Evolutionary conservation across 164 flowering plant genomes (phyloP), one percentile per base, ranked within the genome.

Genomic region (Chimonanthus salicifolius): DNA sequence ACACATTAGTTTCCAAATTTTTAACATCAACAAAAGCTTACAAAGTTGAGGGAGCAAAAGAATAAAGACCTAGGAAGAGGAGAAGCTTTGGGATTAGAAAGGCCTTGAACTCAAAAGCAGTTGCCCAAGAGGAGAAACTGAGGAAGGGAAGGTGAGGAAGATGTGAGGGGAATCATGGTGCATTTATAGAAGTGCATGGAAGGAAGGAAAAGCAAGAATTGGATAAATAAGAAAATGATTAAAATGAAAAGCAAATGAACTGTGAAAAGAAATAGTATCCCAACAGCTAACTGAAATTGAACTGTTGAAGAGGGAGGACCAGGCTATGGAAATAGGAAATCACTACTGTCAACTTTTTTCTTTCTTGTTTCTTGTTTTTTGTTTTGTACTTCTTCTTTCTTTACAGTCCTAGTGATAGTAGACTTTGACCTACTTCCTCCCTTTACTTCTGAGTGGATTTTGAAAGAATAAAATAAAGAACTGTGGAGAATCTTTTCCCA

Each of bases 221-320:
- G 33, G 47, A 47, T 63, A 72, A 48, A 63, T 47, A 20, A 45
- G 51, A 6, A 8, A 73, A 70, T n/a, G 33, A 67, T 45, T 43
- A 4, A 50, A 62, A 45, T 54, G 9, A 68, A 66, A 16, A 66
- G 33, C 10, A 18, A 68, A 69, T 46, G 54, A 33, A 71, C 2
- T 49, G 11, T 43, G 33, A n/a, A 11, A 50, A 48, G 63, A 13
- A 62, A 63, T 6, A 71, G 80, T 75, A 78, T 77, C 83, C 67
- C 71, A 75, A 78, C 83, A 62, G 60, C 77, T 60, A 80, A 80
- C 83, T 62, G 83, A 74, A 75, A 74, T 51, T 60, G 47, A 78
- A 69, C 67, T 68, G 72, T 45, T 10, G 47, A 51, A 51, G 62
- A 33, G 43, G 8, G 16, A 45, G 48, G 11, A 66, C 46, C 5